Conservation (phyloP, 2,329 filamentous ascomycete species). For the Ambrosiella xylebori region DNA sequence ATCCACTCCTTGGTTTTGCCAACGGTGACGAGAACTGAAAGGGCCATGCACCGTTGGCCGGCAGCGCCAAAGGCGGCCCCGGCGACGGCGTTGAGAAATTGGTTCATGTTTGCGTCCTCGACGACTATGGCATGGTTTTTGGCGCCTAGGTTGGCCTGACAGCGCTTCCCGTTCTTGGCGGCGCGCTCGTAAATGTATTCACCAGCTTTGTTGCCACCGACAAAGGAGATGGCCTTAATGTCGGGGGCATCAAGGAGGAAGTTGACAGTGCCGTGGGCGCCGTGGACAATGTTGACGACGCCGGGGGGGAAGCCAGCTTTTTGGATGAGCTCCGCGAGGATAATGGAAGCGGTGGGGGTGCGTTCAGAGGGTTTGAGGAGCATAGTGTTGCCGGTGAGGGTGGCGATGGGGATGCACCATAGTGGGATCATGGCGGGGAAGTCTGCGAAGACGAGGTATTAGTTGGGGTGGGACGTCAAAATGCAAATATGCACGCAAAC, state of each 20-base stretch:
- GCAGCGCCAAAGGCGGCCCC: constrained; percentile 74
- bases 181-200: constrained; percentile 71
- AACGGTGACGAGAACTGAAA: constrained; percentile 68
- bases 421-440: constrained; percentile 86
- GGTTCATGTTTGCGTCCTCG: constrained; percentile 80
- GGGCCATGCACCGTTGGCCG: constrained; percentile 73
- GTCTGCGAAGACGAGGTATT: constrained; percentile 30
- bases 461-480: neutral
- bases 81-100: constrained; percentile 67
- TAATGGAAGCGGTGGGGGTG: constrained; percentile 71
- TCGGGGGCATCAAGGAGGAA: constrained; percentile 72
- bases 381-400: constrained; percentile 67
- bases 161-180: constrained; percentile 72
- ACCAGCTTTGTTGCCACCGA: constrained; percentile 73
- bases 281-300: constrained; percentile 71
- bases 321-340: constrained; percentile 60
- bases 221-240: constrained; percentile 77
- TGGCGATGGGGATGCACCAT: constrained; percentile 78
- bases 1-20: constrained; percentile 77
- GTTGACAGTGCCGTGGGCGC: constrained; percentile 63
- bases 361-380: constrained; percentile 77
- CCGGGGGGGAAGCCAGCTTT: constrained; percentile 70
- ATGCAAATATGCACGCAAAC: neutral
- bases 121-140: constrained; percentile 80
- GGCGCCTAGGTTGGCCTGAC: constrained; percentile 72